Percentiles rank a stretch among this genome's conserved stretches.
Evolutionary conservation across 1,139 yeast species (phyloP).

Genomic region (Sugiyamaella xylanicola): DNA sequence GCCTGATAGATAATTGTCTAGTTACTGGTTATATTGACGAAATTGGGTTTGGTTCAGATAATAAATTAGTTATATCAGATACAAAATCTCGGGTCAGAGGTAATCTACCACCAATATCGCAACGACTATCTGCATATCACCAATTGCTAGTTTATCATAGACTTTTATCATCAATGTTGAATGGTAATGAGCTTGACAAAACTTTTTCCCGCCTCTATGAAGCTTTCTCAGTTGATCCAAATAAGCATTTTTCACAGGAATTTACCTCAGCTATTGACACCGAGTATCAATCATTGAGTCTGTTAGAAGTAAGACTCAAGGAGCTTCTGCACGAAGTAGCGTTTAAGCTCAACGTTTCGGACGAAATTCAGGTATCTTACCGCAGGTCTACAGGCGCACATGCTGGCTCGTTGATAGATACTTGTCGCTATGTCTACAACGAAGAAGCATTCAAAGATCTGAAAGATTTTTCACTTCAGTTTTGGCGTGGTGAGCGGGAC

Average conservation of each 20-base stretch:
- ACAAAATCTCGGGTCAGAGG: constrained; percentile 37
- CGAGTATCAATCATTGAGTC: background rate
- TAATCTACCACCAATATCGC: constrained; percentile 30
- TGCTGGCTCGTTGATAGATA: constrained; percentile 25
- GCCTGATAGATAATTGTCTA: constrained; percentile 28
- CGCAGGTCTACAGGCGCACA: constrained; percentile 22
- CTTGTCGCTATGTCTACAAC: constrained; percentile 29
- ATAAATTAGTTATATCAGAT: constrained; percentile 34
- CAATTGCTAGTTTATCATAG: constrained; percentile 40
- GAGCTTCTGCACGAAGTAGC: background rate
- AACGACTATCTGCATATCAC: constrained; percentile 39
- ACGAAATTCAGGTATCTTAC: constrained; percentile 29
- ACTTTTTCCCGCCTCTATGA: constrained; percentile 17
- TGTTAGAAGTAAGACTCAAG: background rate
- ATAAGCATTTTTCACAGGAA: constrained; percentile 11
- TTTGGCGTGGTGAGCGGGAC: constrained; percentile 35
- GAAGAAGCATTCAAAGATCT: constrained; percentile 26
- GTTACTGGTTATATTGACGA: constrained; percentile 41
- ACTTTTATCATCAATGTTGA: constrained; percentile 30
- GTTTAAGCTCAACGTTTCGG: constrained; percentile 17
- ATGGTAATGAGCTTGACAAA: background rate
- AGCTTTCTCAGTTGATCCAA: constrained; percentile 17
- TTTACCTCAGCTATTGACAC: background rate
- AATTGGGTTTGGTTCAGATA: constrained; percentile 17
- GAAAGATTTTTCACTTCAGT: constrained; percentile 32